Base-by-base conservation (phyloP, 2,329 filamentous ascomycete species). In the Cucurbitaria berberidis region DNA sequence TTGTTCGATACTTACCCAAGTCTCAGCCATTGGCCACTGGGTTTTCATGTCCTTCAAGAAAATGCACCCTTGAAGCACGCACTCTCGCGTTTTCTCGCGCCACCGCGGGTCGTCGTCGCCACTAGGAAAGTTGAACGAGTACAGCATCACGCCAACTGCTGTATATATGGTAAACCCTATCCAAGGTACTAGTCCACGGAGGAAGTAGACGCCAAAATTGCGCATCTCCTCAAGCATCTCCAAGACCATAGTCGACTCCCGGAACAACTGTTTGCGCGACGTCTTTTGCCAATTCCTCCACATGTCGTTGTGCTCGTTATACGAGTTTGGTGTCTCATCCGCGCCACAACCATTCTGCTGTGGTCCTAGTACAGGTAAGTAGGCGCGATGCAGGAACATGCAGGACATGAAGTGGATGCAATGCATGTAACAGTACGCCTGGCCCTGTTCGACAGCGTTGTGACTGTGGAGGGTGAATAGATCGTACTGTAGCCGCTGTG, bases 151-250 rank as follows among this genome's bases (percentile, higher is more conserved):
- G 9, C 74, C 74, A 1, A 76, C 73, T 2, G 74, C 74, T 1
- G 74, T 76, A 50, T 76, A 77, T 8, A 76, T 75, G 47, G 74
- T 77, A 53, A 77, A 77, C 13, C 74, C 74, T 22, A 76, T 76
- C 74, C 74, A 77, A 1, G 74, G 74, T 1, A 77, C 74, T 8
- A 76, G 54, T 9, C 74, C 74, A 7, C 74, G 67, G 6, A 76
- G 62, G 48, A 77, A 77, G 60, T 64, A 76, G 30, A 74, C 70
- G 36, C 74, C 74, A 51, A 77, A 76, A 0, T 64, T 74, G 35
- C 73, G 71, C 69, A 77, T 76, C 51, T 76, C 74, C 18, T 76
- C 74, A 0, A 76, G 64, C 74, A 77, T 77, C 29, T 76, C 70
- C 27, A 76, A 62, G 2, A 77, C 73, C 60, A 67, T 68, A 19